phyloP scores from a whole-genome alignment of 1,139 yeast species.

The Hemisphaericaspora xylanilytica region DNA sequence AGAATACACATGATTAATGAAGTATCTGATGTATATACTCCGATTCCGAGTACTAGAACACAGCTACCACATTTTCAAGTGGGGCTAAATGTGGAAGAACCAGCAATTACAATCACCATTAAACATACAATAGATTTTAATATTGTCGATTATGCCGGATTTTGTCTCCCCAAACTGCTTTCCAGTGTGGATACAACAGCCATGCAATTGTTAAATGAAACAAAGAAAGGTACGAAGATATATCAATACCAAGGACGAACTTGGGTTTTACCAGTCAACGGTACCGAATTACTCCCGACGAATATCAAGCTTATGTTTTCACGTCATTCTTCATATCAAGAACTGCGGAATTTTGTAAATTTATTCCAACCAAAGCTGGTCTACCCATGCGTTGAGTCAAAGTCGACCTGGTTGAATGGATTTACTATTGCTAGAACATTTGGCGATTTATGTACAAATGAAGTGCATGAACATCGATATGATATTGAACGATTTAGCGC shows the following conservation, averaged over 20 bases:
- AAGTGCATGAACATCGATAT: constrained; percentile 21
- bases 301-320: constrained; percentile 46
- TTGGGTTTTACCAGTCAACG: constrained; percentile 30
- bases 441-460: constrained; percentile 35
- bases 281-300: constrained; percentile 36
- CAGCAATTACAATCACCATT: constrained; percentile 14
- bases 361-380: constrained; percentile 44
- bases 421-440: constrained; percentile 44
- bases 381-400: constrained; percentile 43
- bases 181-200: constrained; percentile 17
- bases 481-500: constrained; percentile 25
- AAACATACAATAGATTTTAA: constrained; percentile 44
- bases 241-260: constrained; percentile 21
- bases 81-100: constrained; percentile 5
- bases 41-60: neutral
- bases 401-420: constrained; percentile 38
- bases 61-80: constrained; percentile 10
- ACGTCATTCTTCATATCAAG: constrained; percentile 54
- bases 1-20: constrained; percentile 16
- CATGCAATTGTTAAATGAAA: constrained; percentile 16
- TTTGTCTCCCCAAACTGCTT: constrained; percentile 26
- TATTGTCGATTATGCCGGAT: constrained; percentile 31
- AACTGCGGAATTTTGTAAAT: constrained; percentile 37
- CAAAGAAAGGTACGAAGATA: constrained; percentile 26
- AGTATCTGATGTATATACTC: constrained; percentile 3